A percentile compares a stretch with the other conserved stretches of the same genome.
phyloP scores from a whole-genome alignment of 495 filamentous ascomycete genomes.

The Trichoderma gamsii region DNA sequence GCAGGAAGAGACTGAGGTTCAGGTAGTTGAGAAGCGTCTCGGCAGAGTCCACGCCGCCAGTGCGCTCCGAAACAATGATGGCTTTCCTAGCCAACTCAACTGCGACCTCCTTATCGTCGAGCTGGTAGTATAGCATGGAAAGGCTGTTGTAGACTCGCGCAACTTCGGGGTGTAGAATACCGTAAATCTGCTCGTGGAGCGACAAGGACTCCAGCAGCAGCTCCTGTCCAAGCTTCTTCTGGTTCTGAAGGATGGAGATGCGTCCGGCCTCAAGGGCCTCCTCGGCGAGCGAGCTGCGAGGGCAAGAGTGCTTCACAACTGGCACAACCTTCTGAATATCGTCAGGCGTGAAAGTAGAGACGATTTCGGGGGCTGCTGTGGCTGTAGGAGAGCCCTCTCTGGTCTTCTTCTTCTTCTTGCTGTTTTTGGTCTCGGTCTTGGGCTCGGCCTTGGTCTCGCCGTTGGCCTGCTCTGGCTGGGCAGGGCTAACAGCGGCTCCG shows the following conservation, averaged over 20 bases:
- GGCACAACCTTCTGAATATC: constrained; percentile 90
- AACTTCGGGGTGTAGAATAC: constrained; percentile 93
- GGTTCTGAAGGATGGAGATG: constrained; percentile 87
- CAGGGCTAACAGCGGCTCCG: constrained; percentile 20
- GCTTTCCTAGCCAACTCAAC: constrained; percentile 95
- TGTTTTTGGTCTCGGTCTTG: constrained; percentile 58
- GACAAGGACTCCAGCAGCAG: constrained; percentile 91
- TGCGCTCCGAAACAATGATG: constrained; percentile 91
- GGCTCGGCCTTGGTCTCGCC: constrained; percentile 31
- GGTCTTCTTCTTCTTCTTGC: constrained; percentile 78
- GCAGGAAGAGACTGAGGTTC: constrained; percentile 92
- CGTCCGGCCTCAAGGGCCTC: constrained; percentile 93
- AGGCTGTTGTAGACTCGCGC: constrained; percentile 90
- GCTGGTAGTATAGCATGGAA: constrained; percentile 89
- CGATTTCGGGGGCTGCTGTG: constrained; percentile 40
- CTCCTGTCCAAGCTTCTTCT: constrained; percentile 94
- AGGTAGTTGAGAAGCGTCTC: constrained; percentile 93
- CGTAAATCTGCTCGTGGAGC: constrained; percentile 97
- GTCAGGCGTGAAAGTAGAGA: constrained; percentile 67
- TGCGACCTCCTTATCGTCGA: constrained; percentile 91
- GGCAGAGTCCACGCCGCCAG: constrained; percentile 84
- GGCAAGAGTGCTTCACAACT: constrained; percentile 86
- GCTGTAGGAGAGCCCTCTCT: constrained; percentile 47
- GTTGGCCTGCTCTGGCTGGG: constrained; percentile 28
- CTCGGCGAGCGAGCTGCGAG: constrained; percentile 82